Base-by-base conservation (phyloP, 805 yeast genomes). In the Ogataea zsoltii region DNA sequence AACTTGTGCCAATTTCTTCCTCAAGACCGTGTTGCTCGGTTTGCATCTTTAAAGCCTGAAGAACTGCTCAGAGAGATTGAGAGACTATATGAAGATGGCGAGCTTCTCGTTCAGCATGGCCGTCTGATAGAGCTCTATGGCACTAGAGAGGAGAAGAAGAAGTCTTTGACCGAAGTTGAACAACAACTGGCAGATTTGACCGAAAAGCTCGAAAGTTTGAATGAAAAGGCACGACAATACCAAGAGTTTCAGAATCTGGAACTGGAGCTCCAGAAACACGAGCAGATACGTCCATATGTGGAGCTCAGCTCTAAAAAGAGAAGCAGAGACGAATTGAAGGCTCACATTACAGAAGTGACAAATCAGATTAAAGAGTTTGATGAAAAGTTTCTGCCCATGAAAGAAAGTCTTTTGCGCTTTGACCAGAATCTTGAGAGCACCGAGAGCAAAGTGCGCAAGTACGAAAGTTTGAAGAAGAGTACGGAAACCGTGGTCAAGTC, bases 1-100 rank as follows among this genome's bases (percentile, higher is more conserved):
- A 94, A 92, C 61, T 71, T 92, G 40, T 91, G 98, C 60, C 97
- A 92, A 61, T 94, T 94, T 59, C 69, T 94, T 44, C 96, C 99
- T 0, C 99, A 94, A 62, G 98, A 92, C 57, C 75, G 95, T 48
- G 98, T 94, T 6, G 92, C 96, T 2, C 89, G 88, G 53, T 94
- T 94, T 70, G 96, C 97, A 0, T 78, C 84, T 2, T 68, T 88
- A 53, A 76, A 86, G 23, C 87, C 95, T 1, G 90, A 86, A 50
- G 80, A 81, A 48, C 68, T 92, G 7, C 70, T 94, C 11, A 57
- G 71, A 19, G 96, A 88, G 56, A 88, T 96, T 1, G 88, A 90
- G 58, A 69, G 92, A 48, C 89, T 97, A 1, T 77, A 89, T 26
- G 88, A 85, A 4, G 71, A 77, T 41, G 77, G 83, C 2, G 72